Evolutionary conservation across 192 early-diverging fungal genomes (phyloP), one percentile per base, ranked within the genome.

Genomic region (Umbelopsis sp.): DNA sequence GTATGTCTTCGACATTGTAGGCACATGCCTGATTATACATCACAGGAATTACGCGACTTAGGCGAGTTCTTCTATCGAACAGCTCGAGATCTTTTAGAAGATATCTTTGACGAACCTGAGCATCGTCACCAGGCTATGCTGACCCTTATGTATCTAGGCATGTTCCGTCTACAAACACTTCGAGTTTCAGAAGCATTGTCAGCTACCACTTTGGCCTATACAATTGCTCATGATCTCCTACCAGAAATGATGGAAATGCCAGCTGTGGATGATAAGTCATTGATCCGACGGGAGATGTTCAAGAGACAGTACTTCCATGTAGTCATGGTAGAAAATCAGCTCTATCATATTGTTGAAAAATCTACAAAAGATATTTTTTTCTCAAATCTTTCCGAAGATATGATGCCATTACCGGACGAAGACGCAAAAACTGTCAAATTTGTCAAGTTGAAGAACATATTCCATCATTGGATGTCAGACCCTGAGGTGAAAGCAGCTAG

Each of bases 91-190:
- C 70, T 61, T 35, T 45, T 71, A 33, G 25, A 30, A 46, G 70
- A 71, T 49, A 71, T 47, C 22, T 71, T 71, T 64, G 70, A 71
- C 30, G 70, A 71, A 3, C 70, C 58, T 5, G 47, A 71, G 0
- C 41, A 49, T 13, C 70, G 70, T 45, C 30, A 47, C 9, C 58
- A 71, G 47, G 1, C 70, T 18, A 27, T 71, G 46, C 46, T 33
- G 30, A 48, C 55, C 10, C 23, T 71, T 20, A 71, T 27, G 12
- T 45, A 64, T 18, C 13, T 71, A 22, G 44, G 25, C 22, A 46
- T 64, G 48, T 71, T 64, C 47, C 44, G 30, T 12, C 27, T 46
- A 4, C 20, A 35, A 18, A 49, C 58, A 37, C 23, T 71, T 15
- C 53, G 70, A 22, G 48, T 64, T 18, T 37, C 49, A 2, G 70